These are phyloP conservation scores for Ophiostoma sp. DNA, from an alignment of 2,329 filamentous ascomycete genomes.

Conservation along the genomic window DNA sequence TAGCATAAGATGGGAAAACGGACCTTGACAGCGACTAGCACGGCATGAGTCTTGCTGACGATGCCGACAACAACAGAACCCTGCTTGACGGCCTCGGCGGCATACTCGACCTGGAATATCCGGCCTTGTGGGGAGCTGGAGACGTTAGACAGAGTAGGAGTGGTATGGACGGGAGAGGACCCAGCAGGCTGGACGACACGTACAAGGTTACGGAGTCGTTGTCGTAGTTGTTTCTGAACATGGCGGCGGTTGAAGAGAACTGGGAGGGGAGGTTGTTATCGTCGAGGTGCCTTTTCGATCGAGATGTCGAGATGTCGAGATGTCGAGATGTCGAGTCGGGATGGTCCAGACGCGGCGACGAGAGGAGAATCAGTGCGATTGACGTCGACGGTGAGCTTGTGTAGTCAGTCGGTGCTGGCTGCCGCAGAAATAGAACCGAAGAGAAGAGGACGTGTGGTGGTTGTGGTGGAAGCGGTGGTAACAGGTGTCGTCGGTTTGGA, in stretches of 20 bases:
- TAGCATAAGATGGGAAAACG: conserved; percentile 45
- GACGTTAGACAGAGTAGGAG: neutral
- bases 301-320: neutral
- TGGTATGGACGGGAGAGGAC: conserved; percentile 18
- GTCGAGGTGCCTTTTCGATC: neutral
- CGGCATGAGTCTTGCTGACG: conserved; percentile 95
- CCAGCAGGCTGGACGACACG: conserved; percentile 35
- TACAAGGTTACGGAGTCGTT: conserved; percentile 99
- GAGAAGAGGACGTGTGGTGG: neutral
- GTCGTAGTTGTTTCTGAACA: conserved; percentile 99
- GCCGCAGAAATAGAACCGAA: neutral
- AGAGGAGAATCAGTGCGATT: neutral
- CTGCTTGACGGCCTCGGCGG: conserved; percentile 97
- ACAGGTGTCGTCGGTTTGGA: neutral
- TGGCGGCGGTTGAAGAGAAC: conserved; percentile 44
- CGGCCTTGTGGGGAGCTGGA: conserved; percentile 92
- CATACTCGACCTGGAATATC: conserved; percentile 99
- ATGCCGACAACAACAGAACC: conserved; percentile 96
- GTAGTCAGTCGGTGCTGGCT: neutral
- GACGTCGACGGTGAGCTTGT: neutral
- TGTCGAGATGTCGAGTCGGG: conserved; percentile 7
- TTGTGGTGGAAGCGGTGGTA: neutral
- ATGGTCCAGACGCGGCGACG: conserved; percentile 11
- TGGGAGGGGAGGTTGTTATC: neutral
- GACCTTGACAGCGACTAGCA: conserved; percentile 82